These are phyloP conservation scores for Mucor saturninus DNA, from an alignment of 371 early-diverging fungal species.

Conservation along the genomic window DNA sequence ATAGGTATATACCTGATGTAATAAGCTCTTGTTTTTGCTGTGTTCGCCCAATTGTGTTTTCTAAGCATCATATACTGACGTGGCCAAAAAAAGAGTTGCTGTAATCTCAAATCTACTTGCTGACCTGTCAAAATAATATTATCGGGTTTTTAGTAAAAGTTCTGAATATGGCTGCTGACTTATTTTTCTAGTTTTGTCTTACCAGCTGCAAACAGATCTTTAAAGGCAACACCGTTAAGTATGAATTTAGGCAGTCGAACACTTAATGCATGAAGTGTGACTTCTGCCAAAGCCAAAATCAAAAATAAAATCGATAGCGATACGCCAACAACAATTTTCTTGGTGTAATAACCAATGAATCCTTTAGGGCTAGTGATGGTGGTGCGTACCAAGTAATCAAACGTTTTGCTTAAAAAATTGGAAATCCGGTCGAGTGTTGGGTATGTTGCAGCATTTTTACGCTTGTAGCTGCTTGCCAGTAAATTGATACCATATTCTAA, in stretches of 20 bases:
- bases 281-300: constrained; percentile 51
- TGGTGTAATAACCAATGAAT: constrained; percentile 38
- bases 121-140: constrained; percentile 46
- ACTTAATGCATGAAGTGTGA: constrained; percentile 58
- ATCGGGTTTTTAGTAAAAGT: no score
- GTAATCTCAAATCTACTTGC: constrained; percentile 81
- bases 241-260: constrained; percentile 59
- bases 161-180: background rate
- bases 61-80: constrained; percentile 72
- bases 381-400: constrained; percentile 22
- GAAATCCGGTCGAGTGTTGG: constrained; percentile 7
- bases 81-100: constrained; percentile 86
- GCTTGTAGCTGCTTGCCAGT: constrained; percentile 37
- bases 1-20: constrained; percentile 54
- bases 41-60: constrained; percentile 66
- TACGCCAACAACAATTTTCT: constrained; percentile 34
- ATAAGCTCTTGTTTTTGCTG: constrained; percentile 74
- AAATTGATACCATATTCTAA: constrained; percentile 46
- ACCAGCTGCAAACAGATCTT: constrained; percentile 69
- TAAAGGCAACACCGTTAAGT: constrained; percentile 64
- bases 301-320: constrained; percentile 49
- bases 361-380: constrained; percentile 28
- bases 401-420: background rate
- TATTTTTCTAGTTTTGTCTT: background rate
- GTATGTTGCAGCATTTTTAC: constrained; percentile 18